Percentiles rank a stretch among this genome's conserved stretches.
Conservation (phyloP, 495 filamentous ascomycete genomes). For the Echria macrotheca region DNA sequence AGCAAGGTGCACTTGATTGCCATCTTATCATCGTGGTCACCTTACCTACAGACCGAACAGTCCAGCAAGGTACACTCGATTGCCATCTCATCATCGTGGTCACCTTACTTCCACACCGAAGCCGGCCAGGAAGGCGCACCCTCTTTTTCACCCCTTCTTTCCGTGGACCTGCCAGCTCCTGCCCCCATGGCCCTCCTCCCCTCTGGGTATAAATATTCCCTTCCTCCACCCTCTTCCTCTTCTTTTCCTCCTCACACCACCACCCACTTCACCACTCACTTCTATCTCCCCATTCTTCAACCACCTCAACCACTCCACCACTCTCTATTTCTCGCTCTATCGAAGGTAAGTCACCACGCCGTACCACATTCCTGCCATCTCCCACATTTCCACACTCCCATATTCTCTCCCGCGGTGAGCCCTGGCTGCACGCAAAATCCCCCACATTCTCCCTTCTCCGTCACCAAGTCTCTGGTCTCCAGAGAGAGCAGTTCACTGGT, state of each 20-base stretch:
- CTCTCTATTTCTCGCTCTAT: background rate
- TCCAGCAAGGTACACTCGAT: too few relatives aligned
- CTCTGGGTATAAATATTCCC: background rate
- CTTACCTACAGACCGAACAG: too few relatives aligned
- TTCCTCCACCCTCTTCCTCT: conserved; percentile 3
- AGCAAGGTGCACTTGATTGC: too few relatives aligned
- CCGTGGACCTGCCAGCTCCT: background rate
- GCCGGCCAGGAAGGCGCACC: background rate
- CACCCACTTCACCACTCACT: conserved; percentile 3
- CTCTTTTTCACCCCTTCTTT: background rate
- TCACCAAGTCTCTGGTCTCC: too few relatives aligned
- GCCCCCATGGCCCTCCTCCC: background rate
- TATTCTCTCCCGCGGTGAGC: too few relatives aligned
- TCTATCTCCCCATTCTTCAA: background rate
- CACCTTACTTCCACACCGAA: background rate
- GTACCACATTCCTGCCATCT: too few relatives aligned
- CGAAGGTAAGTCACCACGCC: background rate
- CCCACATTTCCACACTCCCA: too few relatives aligned
- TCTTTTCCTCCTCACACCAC: background rate
- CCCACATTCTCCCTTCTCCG: background rate
- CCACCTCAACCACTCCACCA: background rate
- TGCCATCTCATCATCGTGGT: background rate
- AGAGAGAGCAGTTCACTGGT: too few relatives aligned
- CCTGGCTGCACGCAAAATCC: too few relatives aligned
- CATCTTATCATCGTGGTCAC: too few relatives aligned